Percentiles rank a stretch among this genome's conserved stretches.
These are phyloP conservation scores for Cryptococcus sp. DNA, from an alignment of 1,284 basidiomycete species.

Conservation along the genomic window DNA sequence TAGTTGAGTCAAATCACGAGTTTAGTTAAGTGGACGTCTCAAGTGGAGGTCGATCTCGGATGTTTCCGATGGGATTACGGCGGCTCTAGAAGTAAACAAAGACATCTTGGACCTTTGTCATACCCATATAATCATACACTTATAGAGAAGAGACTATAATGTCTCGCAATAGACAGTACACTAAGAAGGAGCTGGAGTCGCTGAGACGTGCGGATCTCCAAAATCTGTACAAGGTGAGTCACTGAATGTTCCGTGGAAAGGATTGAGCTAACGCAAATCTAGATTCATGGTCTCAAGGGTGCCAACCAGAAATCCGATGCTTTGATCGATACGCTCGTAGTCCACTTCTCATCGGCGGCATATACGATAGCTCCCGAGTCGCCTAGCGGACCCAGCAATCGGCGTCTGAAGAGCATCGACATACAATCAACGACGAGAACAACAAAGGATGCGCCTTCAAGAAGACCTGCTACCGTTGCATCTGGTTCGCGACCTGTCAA, in stretches of 20 bases:
- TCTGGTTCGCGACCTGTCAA: background rate
- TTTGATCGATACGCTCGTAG: slow-evolving; percentile 28
- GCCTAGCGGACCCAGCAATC: background rate
- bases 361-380: slow-evolving; percentile 5
- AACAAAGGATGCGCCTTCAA: background rate
- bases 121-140: no score
- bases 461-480: background rate
- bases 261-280: background rate
- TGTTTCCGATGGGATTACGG: no score
- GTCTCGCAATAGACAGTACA: slow-evolving; percentile 31
- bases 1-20: no score
- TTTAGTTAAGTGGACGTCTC: no score
- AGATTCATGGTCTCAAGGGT: slow-evolving; percentile 43
- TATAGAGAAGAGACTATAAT: no score
- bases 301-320: slow-evolving; percentile 37
- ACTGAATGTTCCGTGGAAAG: background rate
- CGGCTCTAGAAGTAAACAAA: no score
- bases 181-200: slow-evolving; percentile 34
- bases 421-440: background rate
- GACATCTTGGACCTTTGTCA: no score
- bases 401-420: background rate
- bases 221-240: slow-evolving; percentile 39
- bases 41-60: no score
- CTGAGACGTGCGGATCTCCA: slow-evolving; percentile 39
- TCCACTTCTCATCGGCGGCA: slow-evolving; percentile 26